phyloP scores from a whole-genome alignment of 257 asterid genomes.

The Przewalskia tangutica region DNA sequence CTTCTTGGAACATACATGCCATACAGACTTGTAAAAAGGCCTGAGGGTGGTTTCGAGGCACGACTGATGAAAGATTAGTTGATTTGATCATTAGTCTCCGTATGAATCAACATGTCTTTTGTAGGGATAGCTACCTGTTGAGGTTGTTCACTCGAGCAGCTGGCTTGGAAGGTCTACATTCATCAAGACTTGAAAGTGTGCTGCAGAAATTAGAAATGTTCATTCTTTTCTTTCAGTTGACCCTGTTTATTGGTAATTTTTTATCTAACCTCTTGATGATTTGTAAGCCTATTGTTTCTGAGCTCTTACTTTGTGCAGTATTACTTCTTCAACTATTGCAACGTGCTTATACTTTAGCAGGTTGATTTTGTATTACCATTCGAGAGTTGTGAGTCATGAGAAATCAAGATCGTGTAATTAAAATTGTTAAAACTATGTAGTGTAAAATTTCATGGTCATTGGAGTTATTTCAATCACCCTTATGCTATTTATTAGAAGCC shows the following conservation, averaged over 20 bases:
- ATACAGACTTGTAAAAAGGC: slow-evolving; percentile 47
- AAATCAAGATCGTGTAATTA: slow-evolving; percentile 5
- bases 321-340: slow-evolving; percentile 1
- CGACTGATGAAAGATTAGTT: slow-evolving; percentile 46
- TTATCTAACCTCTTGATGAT: slow-evolving; percentile 14
- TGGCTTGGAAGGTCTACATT: slow-evolving; percentile 21
- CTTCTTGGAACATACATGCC: slow-evolving; percentile 68
- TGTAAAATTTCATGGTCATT: slow-evolving; percentile 2
- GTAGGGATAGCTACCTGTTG: slow-evolving; percentile 11
- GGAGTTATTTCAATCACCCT: background rate
- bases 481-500: background rate
- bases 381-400: background rate
- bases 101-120: background rate
- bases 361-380: slow-evolving; percentile 11
- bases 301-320: slow-evolving; percentile 18
- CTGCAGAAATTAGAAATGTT: slow-evolving; percentile 9
- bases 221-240: slow-evolving; percentile 13
- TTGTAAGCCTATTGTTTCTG: slow-evolving; percentile 11
- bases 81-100: background rate
- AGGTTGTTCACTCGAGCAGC: slow-evolving; percentile 14
- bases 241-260: slow-evolving; percentile 7
- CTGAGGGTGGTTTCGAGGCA: slow-evolving; percentile 86
- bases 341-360: slow-evolving; percentile 15
- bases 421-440: slow-evolving; percentile 1
- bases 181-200: slow-evolving; percentile 17